phyloP scores from a whole-genome alignment of 306 rosid genomes.

The Hippophae rhamnoides region DNA sequence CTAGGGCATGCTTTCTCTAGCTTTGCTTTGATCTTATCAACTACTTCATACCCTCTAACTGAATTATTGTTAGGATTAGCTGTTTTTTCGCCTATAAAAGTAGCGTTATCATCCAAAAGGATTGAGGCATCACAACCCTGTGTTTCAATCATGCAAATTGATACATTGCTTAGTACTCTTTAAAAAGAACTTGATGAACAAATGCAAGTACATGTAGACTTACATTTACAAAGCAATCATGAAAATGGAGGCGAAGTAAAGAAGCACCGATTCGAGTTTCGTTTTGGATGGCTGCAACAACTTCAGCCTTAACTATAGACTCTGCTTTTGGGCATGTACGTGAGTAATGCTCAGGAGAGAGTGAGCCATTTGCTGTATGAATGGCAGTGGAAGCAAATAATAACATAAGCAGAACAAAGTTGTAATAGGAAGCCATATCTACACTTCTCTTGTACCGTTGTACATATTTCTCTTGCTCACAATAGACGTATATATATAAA shows the following conservation, averaged over 20 bases:
- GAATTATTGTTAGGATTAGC: conserved; percentile 49
- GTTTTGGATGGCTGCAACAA: conserved; percentile 23
- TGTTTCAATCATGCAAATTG: neutral
- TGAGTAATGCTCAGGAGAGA: conserved; percentile 24
- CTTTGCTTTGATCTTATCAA: conserved; percentile 37
- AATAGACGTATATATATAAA: too few relatives aligned
- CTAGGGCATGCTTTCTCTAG: conserved; percentile 49
- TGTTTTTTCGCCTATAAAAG: conserved; percentile 49
- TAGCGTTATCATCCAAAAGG: conserved; percentile 41
- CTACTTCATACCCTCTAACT: conserved; percentile 42
- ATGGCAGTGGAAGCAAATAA: conserved; percentile 12
- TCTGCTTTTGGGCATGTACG: conserved; percentile 31
- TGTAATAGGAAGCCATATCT: conserved; percentile 31
- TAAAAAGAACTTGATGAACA: neutral
- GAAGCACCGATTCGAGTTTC: conserved; percentile 52
- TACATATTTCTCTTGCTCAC: neutral
- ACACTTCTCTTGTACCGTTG: neutral
- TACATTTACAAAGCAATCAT: conserved; percentile 61
- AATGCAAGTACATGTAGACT: conserved; percentile 5
- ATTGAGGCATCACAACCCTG: conserved; percentile 64
- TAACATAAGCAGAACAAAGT: conserved; percentile 21
- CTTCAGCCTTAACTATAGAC: conserved; percentile 28
- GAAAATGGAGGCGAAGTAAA: conserved; percentile 52
- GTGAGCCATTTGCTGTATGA: conserved; percentile 18
- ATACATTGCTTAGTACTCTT: neutral